These are phyloP conservation scores for Cytospora schulzeri DNA, from an alignment of 2,329 filamentous ascomycete species.

Conservation along the genomic window DNA sequence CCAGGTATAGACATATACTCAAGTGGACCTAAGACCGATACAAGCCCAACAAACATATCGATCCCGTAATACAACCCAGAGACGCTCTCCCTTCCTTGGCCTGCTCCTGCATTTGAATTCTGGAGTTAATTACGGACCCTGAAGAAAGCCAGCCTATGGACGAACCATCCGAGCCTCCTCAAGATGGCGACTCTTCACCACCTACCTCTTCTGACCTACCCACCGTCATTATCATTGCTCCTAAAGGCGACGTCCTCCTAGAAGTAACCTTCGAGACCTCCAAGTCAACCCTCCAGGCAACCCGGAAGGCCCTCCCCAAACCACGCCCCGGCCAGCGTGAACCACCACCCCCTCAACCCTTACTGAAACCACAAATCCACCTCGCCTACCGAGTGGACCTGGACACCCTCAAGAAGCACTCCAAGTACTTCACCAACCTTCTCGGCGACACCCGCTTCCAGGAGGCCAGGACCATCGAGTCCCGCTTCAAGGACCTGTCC, in stretches of 20 bases:
- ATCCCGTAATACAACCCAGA: background rate
- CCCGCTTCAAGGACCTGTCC: slow-evolving; percentile 53
- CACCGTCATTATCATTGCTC: slow-evolving; percentile 53
- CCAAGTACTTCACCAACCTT: slow-evolving; percentile 70
- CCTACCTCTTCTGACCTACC: slow-evolving; percentile 29
- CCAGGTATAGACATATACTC: background rate
- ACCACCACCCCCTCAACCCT: slow-evolving; percentile 32
- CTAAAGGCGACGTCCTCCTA: slow-evolving; percentile 66
- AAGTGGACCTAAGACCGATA: background rate
- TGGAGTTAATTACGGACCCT: background rate
- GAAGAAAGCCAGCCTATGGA: slow-evolving; percentile 30
- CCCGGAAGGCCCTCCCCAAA: slow-evolving; percentile 42
- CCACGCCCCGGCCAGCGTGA: slow-evolving; percentile 32
- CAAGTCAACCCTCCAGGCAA: slow-evolving; percentile 49
- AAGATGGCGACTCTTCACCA: slow-evolving; percentile 31
- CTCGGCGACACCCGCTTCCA: slow-evolving; percentile 64
- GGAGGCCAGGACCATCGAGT: slow-evolving; percentile 60
- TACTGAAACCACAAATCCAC: slow-evolving; percentile 42
- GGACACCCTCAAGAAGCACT: slow-evolving; percentile 58
- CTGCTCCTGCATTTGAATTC: background rate
- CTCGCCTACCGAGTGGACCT: slow-evolving; percentile 63
- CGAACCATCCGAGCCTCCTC: slow-evolving; percentile 30
- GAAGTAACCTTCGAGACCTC: slow-evolving; percentile 67
- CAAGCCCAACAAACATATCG: background rate
- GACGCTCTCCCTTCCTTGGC: background rate